A percentile compares a stretch with the other conserved stretches of the same genome.
Evolutionary conservation across 1,139 yeast species (phyloP).

Genomic region (Magnusiomyces tetraspermus): DNA sequence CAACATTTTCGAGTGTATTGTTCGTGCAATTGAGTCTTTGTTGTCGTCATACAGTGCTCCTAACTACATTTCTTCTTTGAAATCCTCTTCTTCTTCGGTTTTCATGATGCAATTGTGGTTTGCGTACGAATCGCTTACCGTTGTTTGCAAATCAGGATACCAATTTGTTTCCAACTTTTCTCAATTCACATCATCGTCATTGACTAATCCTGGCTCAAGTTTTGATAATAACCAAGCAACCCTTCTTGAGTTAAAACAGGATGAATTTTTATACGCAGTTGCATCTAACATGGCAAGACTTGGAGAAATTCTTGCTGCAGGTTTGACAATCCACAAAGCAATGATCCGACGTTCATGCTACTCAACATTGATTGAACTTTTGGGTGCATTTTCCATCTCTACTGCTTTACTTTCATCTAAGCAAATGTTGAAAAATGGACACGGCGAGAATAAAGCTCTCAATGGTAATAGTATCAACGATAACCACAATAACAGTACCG

Average conservation of each 20-base stretch:
- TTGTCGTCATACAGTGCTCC: neutral
- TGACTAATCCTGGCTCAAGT: too few relatives aligned
- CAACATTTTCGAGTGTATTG: neutral
- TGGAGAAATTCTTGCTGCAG: neutral
- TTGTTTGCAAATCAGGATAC: neutral
- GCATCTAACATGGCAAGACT: neutral
- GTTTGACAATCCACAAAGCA: neutral
- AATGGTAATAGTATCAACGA: too few relatives aligned
- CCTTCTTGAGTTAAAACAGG: too few relatives aligned
- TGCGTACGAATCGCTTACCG: neutral
- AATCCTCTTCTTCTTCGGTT: neutral
- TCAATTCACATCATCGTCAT: too few relatives aligned
- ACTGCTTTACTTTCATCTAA: neutral
- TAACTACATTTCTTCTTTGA: neutral
- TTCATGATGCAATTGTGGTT: neutral
- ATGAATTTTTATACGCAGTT: neutral
- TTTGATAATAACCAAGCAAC: too few relatives aligned
- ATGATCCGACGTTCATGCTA: neutral
- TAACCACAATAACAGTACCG: too few relatives aligned
- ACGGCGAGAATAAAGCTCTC: too few relatives aligned
- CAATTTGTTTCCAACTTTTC: neutral
- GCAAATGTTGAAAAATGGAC: too few relatives aligned
- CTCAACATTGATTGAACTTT: neutral
- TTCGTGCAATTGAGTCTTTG: neutral
- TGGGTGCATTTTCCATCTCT: neutral